Evolutionary conservation across 2,329 filamentous ascomycete genomes (phyloP), one percentile per base, ranked within the genome.

Genomic region (Chrysoporthe deuterocubensis): DNA sequence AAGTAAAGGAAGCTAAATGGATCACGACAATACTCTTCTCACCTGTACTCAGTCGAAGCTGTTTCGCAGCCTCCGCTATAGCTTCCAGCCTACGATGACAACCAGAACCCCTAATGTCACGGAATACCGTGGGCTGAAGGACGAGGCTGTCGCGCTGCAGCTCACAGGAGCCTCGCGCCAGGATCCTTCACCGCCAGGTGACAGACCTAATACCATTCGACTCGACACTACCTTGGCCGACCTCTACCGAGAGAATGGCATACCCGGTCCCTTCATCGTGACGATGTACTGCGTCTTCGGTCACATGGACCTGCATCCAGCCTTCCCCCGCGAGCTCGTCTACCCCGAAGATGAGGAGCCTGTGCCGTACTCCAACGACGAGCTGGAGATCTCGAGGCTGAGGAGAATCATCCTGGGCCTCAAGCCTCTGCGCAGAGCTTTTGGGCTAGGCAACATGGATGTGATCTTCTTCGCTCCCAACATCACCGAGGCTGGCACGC

Each of bases 231-330:
- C 72, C 5, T 43, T 73, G 52, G 71, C 71, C 6, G 72, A 72
- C 11, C 56, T 73, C 18, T 73, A 73, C 64, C 69, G 68, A 21
- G 62, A 65, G 14, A 68, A 73, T 64, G 71, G 72, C 6, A 73
- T 73, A 6, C 13, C 54, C 1, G 72, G 71, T 2, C 68, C 70
- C 2, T 73, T 73, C 61, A 68, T 73, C 60, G 71, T 71, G 9
- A 73, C 72, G 18, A 73, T 72, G 71, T 70, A 73, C 58, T 73
- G 72, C 32, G 72, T 73, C 57, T 73, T 73, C 52, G 71, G 66
- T 1, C 71, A 71, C 16, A 61, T 73, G 66, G 72, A 73, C 37
- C 70, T 73, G 21, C 72, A 73, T 48, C 70, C 72, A 0, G 65
- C 58, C 9, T 73, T 72, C 50, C 71, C 72, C 7, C 64, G 71